phyloP scores from a whole-genome alignment of 108 stramenopile genomes.

The Mediolabrus comicus region DNA sequence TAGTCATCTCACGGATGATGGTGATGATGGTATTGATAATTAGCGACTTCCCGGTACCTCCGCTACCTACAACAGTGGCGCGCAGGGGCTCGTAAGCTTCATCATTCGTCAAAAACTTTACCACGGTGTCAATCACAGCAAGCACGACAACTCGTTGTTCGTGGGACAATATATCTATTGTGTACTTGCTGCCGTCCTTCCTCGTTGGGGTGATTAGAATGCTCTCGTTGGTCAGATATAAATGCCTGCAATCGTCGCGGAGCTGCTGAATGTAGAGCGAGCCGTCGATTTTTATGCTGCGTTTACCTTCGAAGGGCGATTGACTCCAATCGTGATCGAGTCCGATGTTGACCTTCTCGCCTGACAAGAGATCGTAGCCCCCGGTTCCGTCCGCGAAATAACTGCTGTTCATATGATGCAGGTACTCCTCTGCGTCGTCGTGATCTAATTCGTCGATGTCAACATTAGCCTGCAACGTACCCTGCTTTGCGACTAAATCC shows the following conservation, averaged over 20 bases:
- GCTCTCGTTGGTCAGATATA: neutral
- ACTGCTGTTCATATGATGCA: neutral
- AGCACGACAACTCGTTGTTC: neutral
- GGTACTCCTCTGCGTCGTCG: neutral
- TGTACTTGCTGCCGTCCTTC: neutral
- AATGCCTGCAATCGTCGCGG: neutral
- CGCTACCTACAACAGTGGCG: neutral
- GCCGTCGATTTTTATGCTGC: neutral
- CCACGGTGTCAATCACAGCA: neutral
- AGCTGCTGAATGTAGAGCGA: neutral
- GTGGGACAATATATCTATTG: neutral
- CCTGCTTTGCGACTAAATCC: neutral
- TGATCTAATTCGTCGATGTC: neutral
- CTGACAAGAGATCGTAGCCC: neutral
- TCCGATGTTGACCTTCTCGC: neutral
- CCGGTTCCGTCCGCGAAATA: neutral
- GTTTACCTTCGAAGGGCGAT: neutral
- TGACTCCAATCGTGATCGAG: neutral
- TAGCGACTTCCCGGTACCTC: conserved; percentile 11
- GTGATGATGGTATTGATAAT: conserved; percentile 4
- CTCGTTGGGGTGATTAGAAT: neutral
- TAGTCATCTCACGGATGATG: neutral
- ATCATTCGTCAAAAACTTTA: conserved; percentile 5
- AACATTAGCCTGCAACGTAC: neutral
- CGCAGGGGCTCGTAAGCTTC: conserved; percentile 6